These are phyloP conservation scores for Caloboletus firmus DNA, from an alignment of 1,284 basidiomycete species.

Conservation along the genomic window DNA sequence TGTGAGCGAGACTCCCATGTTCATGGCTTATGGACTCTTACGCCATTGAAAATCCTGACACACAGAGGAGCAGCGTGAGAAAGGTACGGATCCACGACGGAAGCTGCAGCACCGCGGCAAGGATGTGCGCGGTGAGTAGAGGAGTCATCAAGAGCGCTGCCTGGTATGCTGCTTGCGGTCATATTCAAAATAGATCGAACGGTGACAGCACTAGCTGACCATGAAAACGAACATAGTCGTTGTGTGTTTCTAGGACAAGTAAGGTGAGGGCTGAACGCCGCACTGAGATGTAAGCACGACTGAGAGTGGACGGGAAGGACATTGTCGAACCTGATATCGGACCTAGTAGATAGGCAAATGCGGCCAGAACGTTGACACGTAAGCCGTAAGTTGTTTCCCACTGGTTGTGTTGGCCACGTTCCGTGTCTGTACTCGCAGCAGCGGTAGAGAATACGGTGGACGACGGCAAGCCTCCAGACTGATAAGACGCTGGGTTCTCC, in stretches of 20 bases:
- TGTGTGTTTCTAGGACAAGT: slow-evolving; percentile 75
- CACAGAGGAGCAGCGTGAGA: slow-evolving; percentile 47
- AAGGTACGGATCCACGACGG: slow-evolving; percentile 48
- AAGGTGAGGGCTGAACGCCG: slow-evolving; percentile 57
- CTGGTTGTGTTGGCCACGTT: slow-evolving; percentile 52
- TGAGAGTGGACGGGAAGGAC: neutral
- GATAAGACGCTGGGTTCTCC: slow-evolving; percentile 54
- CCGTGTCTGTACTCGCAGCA: slow-evolving; percentile 39
- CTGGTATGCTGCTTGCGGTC: slow-evolving; percentile 64
- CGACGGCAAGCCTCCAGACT: slow-evolving; percentile 66
- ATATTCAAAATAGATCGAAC: slow-evolving; percentile 5
- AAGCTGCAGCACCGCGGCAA: slow-evolving; percentile 54
- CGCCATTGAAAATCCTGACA: slow-evolving; percentile 54
- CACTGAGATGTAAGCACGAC: slow-evolving; percentile 5
- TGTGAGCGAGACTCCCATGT: slow-evolving; percentile 7
- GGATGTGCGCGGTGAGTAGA: slow-evolving; percentile 58
- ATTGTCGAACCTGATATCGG: slow-evolving; percentile 66
- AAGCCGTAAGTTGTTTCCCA: slow-evolving; percentile 72
- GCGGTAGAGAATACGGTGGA: slow-evolving; percentile 48
- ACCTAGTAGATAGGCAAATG: slow-evolving; percentile 68
- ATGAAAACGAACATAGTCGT: slow-evolving; percentile 81
- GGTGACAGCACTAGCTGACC: slow-evolving; percentile 44
- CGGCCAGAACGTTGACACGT: slow-evolving; percentile 71
- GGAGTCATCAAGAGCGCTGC: slow-evolving; percentile 73
- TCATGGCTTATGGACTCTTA: slow-evolving; percentile 36